Percentiles rank a stretch among this genome's conserved stretches.
These are phyloP conservation scores for Chaetomium cochliodes DNA, from an alignment of 495 filamentous ascomycete genomes.

Conservation along the genomic window DNA sequence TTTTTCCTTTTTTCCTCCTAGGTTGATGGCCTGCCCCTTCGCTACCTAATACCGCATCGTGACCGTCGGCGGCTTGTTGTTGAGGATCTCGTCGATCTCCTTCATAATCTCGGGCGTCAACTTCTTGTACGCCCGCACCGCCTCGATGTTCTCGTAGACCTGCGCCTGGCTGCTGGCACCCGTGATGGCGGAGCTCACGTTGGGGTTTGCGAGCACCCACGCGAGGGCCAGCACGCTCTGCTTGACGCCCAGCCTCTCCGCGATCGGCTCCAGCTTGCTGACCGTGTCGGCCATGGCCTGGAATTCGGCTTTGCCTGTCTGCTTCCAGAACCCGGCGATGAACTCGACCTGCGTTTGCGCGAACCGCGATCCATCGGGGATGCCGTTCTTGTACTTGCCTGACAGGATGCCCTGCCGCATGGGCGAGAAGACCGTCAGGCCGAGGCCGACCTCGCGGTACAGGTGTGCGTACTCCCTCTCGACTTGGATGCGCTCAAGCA, in stretches of 20 bases:
- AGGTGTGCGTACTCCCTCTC: conserved; percentile 64
- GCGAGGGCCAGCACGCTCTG: conserved; percentile 69
- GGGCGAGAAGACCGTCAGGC: conserved; percentile 72
- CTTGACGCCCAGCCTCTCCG: conserved; percentile 63
- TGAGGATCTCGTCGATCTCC: conserved; percentile 60
- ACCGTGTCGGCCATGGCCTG: conserved; percentile 47
- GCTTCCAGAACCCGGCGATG: conserved; percentile 48
- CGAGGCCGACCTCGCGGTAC: conserved; percentile 62
- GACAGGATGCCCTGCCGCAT: conserved; percentile 71
- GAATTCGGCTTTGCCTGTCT: conserved; percentile 47
- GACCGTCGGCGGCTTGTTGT: conserved; percentile 31
- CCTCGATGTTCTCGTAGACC: conserved; percentile 66
- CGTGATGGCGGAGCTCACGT: conserved; percentile 73
- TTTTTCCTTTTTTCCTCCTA: background rate
- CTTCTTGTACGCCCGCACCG: conserved; percentile 59
- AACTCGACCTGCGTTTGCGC: conserved; percentile 49
- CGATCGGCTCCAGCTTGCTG: conserved; percentile 58
- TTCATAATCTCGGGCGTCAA: conserved; percentile 64
- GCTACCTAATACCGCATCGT: conserved; percentile 27
- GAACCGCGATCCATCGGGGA: conserved; percentile 57
- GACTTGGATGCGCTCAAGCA: conserved; percentile 55
- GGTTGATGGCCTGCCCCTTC: background rate
- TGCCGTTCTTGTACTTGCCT: conserved; percentile 76
- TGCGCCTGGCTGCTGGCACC: conserved; percentile 72
- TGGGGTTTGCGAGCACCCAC: conserved; percentile 75